phyloP scores from a whole-genome alignment of 805 yeast genomes.

The Clavispora fructus region DNA sequence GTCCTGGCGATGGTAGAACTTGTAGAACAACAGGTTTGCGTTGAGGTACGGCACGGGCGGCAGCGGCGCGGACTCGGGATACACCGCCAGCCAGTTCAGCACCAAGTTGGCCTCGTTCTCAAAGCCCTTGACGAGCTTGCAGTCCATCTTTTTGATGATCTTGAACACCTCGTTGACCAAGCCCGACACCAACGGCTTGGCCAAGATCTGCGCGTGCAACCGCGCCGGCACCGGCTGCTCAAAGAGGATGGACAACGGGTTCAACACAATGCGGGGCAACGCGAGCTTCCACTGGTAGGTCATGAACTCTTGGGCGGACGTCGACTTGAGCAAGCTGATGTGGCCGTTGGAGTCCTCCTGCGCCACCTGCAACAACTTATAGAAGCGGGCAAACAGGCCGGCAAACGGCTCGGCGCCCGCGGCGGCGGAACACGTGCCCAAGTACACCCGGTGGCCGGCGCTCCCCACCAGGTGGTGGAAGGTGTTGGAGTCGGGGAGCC shows the following conservation, averaged over 20 bases:
- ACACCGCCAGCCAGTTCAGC: slow-evolving; percentile 46
- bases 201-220: slow-evolving; percentile 63
- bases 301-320: slow-evolving; percentile 52
- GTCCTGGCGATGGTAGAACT: slow-evolving; percentile 48
- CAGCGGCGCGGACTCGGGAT: slow-evolving; percentile 22
- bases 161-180: slow-evolving; percentile 68
- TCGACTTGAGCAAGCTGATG: slow-evolving; percentile 45
- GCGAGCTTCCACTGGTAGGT: slow-evolving; percentile 84
- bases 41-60: slow-evolving; percentile 15
- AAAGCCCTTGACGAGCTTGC: slow-evolving; percentile 62
- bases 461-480: slow-evolving; percentile 26
- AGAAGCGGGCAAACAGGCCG: slow-evolving; percentile 11
- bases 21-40: slow-evolving; percentile 55
- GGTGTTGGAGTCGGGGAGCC: slow-evolving; percentile 17
- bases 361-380: slow-evolving; percentile 28
- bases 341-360: slow-evolving; percentile 31
- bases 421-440: slow-evolving; percentile 26
- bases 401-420: slow-evolving; percentile 5
- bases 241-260: slow-evolving; percentile 68
- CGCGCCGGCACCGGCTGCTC: slow-evolving; percentile 62
- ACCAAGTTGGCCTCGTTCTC: slow-evolving; percentile 62
- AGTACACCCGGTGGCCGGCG: slow-evolving; percentile 39
- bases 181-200: slow-evolving; percentile 82
- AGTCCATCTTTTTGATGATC: slow-evolving; percentile 72
- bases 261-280: slow-evolving; percentile 70